Evolutionary conservation across 176 grass and related monocot species (phyloP).

Genomic region (Ensete ventricosum): DNA sequence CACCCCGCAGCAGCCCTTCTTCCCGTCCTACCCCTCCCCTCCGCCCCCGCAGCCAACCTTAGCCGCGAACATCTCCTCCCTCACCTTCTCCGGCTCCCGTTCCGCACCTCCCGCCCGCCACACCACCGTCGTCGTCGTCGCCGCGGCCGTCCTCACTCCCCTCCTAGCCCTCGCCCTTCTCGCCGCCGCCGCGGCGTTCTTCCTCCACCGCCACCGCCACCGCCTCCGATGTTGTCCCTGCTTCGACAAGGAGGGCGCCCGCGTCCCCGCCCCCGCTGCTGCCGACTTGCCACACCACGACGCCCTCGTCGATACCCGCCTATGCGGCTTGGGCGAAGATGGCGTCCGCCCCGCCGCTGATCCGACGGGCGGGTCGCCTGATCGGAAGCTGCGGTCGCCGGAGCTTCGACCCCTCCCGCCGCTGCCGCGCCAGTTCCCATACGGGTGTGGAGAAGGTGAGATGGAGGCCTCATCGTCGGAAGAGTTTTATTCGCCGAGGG

Average conservation of each 20-base stretch:
- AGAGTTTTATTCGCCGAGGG: constrained; percentile 1
- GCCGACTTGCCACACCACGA: not conserved
- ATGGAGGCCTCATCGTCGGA: not conserved
- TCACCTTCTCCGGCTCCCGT: not conserved
- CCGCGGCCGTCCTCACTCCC: not conserved
- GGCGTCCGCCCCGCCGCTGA: not conserved
- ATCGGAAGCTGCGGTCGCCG: constrained; percentile 7
- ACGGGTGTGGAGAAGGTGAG: constrained; percentile 9
- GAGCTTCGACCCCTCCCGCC: constrained; percentile 2
- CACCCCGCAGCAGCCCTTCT: not conserved
- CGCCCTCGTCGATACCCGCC: not conserved
- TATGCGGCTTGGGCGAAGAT: not conserved
- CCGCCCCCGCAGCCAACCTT: not conserved
- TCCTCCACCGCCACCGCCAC: not conserved
- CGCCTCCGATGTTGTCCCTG: not conserved
- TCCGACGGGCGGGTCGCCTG: not conserved
- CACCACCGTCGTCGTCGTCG: not conserved
- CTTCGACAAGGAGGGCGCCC: not conserved
- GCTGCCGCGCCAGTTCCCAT: constrained; percentile 1
- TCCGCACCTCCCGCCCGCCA: not conserved
- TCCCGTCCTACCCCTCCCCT: not conserved
- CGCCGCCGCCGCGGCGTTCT: not conserved
- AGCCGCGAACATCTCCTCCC: not conserved
- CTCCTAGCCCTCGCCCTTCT: not conserved
- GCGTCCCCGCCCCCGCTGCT: not conserved